Conservation (phyloP, 352 stramenopile species). For the Blastocystis sp. region DNA sequence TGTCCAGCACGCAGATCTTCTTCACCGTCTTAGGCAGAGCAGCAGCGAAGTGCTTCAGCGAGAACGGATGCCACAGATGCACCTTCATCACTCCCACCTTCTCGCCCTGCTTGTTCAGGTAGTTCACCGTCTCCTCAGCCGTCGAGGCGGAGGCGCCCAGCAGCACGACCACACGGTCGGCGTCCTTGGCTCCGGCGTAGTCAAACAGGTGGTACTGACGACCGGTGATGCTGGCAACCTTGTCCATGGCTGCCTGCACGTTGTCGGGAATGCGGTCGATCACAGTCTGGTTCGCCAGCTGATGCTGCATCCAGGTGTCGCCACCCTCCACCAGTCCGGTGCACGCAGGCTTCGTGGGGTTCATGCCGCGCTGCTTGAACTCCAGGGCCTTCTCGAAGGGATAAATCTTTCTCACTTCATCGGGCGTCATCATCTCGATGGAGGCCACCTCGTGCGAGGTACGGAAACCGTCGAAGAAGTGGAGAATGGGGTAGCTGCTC, state of each 20-base stretch:
- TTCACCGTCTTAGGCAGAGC: constrained; percentile 65
- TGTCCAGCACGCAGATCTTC: constrained; percentile 69
- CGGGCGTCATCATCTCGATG: constrained; percentile 64
- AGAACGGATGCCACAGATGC: constrained; percentile 69
- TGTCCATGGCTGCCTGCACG: constrained; percentile 69
- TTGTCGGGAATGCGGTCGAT: constrained; percentile 64
- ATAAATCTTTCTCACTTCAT: constrained; percentile 63
- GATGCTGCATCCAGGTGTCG: constrained; percentile 44
- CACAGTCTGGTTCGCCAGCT: not conserved
- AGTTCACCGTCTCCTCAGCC: constrained; percentile 65
- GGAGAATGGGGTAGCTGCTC: constrained; percentile 67
- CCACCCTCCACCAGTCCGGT: constrained; percentile 13
- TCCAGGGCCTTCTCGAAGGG: constrained; percentile 55
- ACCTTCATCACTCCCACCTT: constrained; percentile 72
- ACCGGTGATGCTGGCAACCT: constrained; percentile 68
- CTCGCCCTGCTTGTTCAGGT: constrained; percentile 67
- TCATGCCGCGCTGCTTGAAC: constrained; percentile 58
- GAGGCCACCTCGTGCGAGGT: constrained; percentile 66
- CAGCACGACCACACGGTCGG: constrained; percentile 68
- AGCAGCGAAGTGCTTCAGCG: constrained; percentile 67
- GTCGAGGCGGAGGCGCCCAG: constrained; percentile 65
- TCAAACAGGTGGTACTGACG: constrained; percentile 72
- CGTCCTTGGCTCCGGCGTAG: constrained; percentile 67
- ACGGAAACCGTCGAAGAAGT: constrained; percentile 71
- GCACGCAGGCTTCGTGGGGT: not conserved